Evolutionary conservation across 805 yeast genomes (phyloP).

Genomic region (Candida montana): DNA sequence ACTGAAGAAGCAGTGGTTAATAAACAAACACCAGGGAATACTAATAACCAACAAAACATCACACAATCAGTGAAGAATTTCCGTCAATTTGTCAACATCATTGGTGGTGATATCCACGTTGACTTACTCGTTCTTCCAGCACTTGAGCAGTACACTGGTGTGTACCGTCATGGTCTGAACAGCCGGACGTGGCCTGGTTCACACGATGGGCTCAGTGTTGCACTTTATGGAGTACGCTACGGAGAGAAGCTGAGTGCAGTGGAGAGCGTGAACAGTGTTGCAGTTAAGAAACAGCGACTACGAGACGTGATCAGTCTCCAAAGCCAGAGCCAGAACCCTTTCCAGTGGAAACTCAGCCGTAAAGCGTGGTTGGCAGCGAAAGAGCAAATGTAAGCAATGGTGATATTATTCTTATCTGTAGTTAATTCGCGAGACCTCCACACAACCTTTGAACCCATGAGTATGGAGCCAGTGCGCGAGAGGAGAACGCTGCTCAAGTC

Average conservation of each 20-base stretch:
- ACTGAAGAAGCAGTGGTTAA: constrained; percentile 11
- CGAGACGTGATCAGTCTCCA: constrained; percentile 20
- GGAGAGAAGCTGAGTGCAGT: constrained; percentile 26
- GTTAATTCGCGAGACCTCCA: too few relatives aligned
- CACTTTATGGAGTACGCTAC: constrained; percentile 41
- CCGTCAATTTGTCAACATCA: constrained; percentile 23
- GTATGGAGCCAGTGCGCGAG: neutral
- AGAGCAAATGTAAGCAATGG: constrained; percentile 10
- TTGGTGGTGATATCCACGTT: constrained; percentile 30
- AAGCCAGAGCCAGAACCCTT: too few relatives aligned
- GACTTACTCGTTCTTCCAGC: constrained; percentile 56
- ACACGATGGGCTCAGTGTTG: constrained; percentile 79
- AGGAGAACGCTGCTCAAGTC: constrained; percentile 8
- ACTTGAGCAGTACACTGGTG: constrained; percentile 58
- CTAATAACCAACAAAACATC: constrained; percentile 27
- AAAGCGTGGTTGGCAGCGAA: constrained; percentile 20
- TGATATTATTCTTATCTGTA: too few relatives aligned
- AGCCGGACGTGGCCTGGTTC: constrained; percentile 66
- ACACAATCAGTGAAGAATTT: constrained; percentile 24
- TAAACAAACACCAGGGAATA: constrained; percentile 38
- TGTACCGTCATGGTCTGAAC: constrained; percentile 60
- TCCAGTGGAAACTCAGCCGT: constrained; percentile 21
- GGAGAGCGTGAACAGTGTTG: constrained; percentile 15
- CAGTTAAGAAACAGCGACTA: constrained; percentile 20
- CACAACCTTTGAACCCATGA: too few relatives aligned